phyloP scores from a whole-genome alignment of 768 basidiomycete species.

The Mycena chlorophos region DNA sequence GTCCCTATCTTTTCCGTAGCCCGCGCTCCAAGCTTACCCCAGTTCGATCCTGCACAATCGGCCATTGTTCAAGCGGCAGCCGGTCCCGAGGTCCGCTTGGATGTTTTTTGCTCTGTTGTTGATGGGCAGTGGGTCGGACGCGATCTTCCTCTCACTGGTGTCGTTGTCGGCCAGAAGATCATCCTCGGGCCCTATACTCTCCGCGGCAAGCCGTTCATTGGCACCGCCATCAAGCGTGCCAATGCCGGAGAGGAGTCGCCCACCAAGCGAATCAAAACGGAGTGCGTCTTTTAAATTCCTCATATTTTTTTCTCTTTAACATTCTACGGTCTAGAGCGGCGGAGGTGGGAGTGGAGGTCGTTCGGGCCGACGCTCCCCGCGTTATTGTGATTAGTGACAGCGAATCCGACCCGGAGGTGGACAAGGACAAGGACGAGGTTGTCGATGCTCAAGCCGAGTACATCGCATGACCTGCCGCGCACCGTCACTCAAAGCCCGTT shows the following conservation, averaged over 20 bases:
- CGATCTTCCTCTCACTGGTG: background rate
- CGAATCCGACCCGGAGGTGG: no score
- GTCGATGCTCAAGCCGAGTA: no score
- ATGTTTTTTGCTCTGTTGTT: background rate
- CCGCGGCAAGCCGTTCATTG: background rate
- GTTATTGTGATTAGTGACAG: background rate
- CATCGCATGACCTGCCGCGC: no score
- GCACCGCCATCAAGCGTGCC: background rate
- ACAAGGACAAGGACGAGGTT: no score
- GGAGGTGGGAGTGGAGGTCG: no score
- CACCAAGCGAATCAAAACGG: no score
- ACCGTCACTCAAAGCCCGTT: no score
- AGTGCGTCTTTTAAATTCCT: no score
- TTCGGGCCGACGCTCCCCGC: no score
- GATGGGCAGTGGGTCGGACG: background rate
- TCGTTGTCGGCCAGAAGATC: background rate
- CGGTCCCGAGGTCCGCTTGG: background rate
- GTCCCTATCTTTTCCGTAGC: background rate
- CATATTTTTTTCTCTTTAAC: no score
- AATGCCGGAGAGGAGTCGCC: background rate
- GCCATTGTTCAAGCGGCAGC: background rate
- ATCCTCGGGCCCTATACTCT: background rate
- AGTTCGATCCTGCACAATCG: background rate
- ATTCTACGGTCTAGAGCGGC: no score
- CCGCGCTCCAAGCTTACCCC: background rate